Base-by-base conservation (phyloP, 2,329 filamentous ascomycete species). In the Alternaria incomplexa region DNA sequence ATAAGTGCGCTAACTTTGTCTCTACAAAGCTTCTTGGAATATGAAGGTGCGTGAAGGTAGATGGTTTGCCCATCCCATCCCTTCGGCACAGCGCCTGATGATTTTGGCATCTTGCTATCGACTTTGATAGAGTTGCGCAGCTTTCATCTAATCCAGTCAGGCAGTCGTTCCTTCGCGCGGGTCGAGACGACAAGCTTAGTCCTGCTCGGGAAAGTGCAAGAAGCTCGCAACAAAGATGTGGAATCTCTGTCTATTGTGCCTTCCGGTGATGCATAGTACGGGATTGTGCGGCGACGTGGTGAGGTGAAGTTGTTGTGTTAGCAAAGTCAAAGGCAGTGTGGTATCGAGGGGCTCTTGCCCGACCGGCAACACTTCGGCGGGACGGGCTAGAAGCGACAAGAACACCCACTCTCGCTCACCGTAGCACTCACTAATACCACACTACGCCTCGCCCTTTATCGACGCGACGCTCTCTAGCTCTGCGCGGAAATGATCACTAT, bases 31-130 rank as follows among this genome's bases (percentile, higher is more conserved):
- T 65, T 72, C 52, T 74, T 79, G 2, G 78, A 80, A 48, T 78
- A 79, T 4, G 58, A 68, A 13, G 77, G 73, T 10, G 69, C 64
- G 45, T 63, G 70, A 17, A 80, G 57, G 58, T 79, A 80, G 5
- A 68, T 57, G 8, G 68, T 55, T 4, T 61, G 66, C 23, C 55
- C 55, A 45, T 74, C 76, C 78, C 78, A 80, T 26, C 68, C 70
- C 51, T 76, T 76, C 15, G 78, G 78, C 15, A 73, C 23, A 4
- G 62, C 45, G n/a, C 48, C 32, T 8, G 48, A 10, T 36, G 44
- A 5, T 20, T 53, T 63, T 7, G 61, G 56, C 61, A 63, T 63
- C 26, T 44, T 47, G 40, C 17, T 15, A 17, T 48, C 8, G 9
- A 25, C 17, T 7, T 3, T 28, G 20, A 9, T 36, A 20, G 23